phyloP scores from a whole-genome alignment of 176 grass and related monocot species.

The Oryza officinalis region DNA sequence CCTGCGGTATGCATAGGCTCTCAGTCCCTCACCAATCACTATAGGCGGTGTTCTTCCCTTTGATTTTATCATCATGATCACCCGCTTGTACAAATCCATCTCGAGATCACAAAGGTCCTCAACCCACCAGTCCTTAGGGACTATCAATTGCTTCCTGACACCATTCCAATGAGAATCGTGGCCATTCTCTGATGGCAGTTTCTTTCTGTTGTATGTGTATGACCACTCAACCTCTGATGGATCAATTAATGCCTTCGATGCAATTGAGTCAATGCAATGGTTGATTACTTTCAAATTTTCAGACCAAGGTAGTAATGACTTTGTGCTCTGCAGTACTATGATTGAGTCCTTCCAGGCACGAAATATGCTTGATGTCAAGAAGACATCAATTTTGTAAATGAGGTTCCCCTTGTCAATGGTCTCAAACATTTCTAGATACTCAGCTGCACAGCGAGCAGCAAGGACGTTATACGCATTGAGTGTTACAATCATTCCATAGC shows the following conservation, averaged over 20 bases:
- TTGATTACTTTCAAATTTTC: constrained; percentile 84
- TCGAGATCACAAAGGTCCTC: constrained; percentile 97
- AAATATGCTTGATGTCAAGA: constrained; percentile 82
- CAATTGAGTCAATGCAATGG: constrained; percentile 86
- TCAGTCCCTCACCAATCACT: constrained; percentile 88
- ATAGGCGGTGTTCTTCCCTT: constrained; percentile 52
- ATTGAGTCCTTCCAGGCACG: constrained; percentile 95
- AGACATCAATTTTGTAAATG: constrained; percentile 98
- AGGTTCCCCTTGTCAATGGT: constrained; percentile 93
- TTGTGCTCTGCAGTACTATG: constrained; percentile 86
- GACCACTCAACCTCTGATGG: constrained; percentile 91
- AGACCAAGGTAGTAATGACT: constrained; percentile 66
- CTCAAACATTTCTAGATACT: constrained; percentile 97
- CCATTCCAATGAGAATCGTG: constrained; percentile 85
- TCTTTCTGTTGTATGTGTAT: constrained; percentile 98
- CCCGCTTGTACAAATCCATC: constrained; percentile 79
- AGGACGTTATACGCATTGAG: constrained; percentile 98
- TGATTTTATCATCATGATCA: constrained; percentile 60
- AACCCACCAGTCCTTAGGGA: constrained; percentile 98
- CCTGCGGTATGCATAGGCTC: constrained; percentile 70
- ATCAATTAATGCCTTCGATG: constrained; percentile 76
- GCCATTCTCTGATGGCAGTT: constrained; percentile 78
- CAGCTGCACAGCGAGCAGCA: constrained; percentile 74
- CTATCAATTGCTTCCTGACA: constrained; percentile 71
- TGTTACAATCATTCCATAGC: constrained; percentile 90